Percentiles rank a stretch among this genome's conserved stretches.
phyloP scores from a whole-genome alignment of 202 grass and related monocot genomes.

The Saccharum hybrid region DNA sequence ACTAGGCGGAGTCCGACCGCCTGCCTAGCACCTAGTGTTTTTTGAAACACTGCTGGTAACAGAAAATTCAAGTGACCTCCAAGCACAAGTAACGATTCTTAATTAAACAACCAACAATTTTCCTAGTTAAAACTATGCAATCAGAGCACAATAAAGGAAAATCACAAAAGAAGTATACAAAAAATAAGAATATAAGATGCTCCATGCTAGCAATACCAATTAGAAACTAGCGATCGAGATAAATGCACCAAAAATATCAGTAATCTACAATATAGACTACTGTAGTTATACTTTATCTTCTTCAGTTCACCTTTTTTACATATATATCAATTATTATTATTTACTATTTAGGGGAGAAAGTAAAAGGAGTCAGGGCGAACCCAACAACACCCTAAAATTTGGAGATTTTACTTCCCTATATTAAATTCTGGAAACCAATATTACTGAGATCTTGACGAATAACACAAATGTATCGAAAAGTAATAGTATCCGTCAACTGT shows the following conservation, averaged over 20 bases:
- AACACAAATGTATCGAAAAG: slow-evolving; percentile 24
- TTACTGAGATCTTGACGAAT: slow-evolving; percentile 22
- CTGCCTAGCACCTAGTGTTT: background rate
- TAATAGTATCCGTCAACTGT: background rate
- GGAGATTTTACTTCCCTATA: slow-evolving; percentile 5
- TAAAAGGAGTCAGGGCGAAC: background rate
- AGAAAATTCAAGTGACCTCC: background rate
- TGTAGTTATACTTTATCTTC: background rate
- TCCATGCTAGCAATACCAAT: slow-evolving; percentile 12
- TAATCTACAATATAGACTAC: background rate
- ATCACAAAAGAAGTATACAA: background rate
- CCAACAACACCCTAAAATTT: background rate
- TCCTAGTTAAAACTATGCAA: slow-evolving; percentile 9
- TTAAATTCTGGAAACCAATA: slow-evolving; percentile 26
- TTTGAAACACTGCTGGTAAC: background rate
- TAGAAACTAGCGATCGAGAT: slow-evolving; percentile 13
- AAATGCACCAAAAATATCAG: background rate
- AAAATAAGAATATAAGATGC: slow-evolving; percentile 31
- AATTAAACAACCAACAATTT: slow-evolving; percentile 7
- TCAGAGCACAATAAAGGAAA: background rate
- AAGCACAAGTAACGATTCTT: background rate
- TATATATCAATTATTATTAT: background rate
- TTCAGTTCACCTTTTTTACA: background rate
- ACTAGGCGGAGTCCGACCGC: no score
- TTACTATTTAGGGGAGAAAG: background rate